These are phyloP conservation scores for Amanita molliuscula DNA, from an alignment of 768 basidiomycete species.

Conservation along the genomic window DNA sequence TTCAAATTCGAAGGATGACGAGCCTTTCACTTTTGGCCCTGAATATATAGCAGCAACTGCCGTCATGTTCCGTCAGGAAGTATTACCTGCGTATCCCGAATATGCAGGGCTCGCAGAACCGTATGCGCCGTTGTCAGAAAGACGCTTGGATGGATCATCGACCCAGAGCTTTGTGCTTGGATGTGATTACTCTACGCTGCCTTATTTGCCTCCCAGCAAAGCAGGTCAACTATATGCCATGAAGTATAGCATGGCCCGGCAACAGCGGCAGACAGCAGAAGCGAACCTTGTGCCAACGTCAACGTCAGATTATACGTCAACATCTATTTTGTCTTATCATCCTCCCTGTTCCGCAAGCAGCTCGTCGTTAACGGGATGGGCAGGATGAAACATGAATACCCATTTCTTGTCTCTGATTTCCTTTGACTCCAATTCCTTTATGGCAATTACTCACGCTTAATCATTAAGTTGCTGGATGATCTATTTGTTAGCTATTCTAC, in stretches of 20 bases:
- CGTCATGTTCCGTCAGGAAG: constrained; percentile 22
- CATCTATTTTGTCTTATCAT: neutral
- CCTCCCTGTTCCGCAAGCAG: constrained; percentile 18
- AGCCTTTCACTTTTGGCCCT: constrained; percentile 24
- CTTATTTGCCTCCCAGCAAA: constrained; percentile 9
- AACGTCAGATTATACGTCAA: neutral
- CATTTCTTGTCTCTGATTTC: neutral
- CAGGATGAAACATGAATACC: constrained; percentile 23
- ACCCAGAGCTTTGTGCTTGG: neutral
- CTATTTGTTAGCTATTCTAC: neutral
- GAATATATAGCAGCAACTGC: constrained; percentile 25
- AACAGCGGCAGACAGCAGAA: neutral
- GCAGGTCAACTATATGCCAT: constrained; percentile 16
- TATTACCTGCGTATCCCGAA: constrained; percentile 24
- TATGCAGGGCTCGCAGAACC: constrained; percentile 10
- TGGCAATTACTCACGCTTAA: neutral
- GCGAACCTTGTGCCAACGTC: neutral
- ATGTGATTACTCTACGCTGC: neutral
- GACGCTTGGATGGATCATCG: neutral
- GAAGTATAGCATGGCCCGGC: constrained; percentile 5
- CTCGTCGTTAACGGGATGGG: constrained; percentile 40
- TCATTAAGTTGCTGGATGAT: neutral
- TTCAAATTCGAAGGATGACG: constrained; percentile 19
- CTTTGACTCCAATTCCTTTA: neutral
- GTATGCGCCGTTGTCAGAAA: neutral